Evolutionary conservation across 257 asterid genomes (phyloP), one percentile per base, ranked within the genome.

Genomic region (Verbascum thapsus): DNA sequence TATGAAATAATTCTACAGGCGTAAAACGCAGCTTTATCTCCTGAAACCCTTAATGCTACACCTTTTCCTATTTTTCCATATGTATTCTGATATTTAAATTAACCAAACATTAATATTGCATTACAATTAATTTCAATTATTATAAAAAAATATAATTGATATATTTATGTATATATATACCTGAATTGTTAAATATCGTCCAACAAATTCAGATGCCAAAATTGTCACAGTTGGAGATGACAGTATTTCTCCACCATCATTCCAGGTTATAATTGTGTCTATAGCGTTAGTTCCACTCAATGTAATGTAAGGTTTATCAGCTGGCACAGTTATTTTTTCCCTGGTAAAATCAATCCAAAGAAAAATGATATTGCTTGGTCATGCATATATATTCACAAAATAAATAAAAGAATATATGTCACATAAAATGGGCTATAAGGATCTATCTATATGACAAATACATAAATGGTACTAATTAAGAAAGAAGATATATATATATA

Each of bases 151-250:
- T 18, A 26, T 6, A 6, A 19, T n/a, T n/a, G 10, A 19, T 34
- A 22, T 26, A 7, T 2, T 1, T 35, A 6, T 38, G 8, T 8
- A 11, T 53, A 82, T 38, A 12, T 8, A 11, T 53, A 82, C 85
- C 88, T 78, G 73, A 43, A 82, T 67, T 38, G 85, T 82, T 49
- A 78, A 49, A 35, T 74, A 68, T 17, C 81, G 73, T 23, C 65
- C 85, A 9, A 82, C 83, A 74, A 76, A 82, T 54, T 76, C 77
- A 23, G 88, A 70, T 16, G 85, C 85, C 16, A 76, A 49, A 16
- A 82, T 59, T 6, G 81, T 61, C 40, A 82, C 7, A 0, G 88
- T 76, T 30, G 88, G 85, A 48, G 83, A 79, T 15, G 72, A 66
- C 10, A 56, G 56, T 8, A 64, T 69, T 12, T 72, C 81, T 48